Conservation (phyloP, 2,329 filamentous ascomycete genomes). For the Grosmannia serpens region DNA sequence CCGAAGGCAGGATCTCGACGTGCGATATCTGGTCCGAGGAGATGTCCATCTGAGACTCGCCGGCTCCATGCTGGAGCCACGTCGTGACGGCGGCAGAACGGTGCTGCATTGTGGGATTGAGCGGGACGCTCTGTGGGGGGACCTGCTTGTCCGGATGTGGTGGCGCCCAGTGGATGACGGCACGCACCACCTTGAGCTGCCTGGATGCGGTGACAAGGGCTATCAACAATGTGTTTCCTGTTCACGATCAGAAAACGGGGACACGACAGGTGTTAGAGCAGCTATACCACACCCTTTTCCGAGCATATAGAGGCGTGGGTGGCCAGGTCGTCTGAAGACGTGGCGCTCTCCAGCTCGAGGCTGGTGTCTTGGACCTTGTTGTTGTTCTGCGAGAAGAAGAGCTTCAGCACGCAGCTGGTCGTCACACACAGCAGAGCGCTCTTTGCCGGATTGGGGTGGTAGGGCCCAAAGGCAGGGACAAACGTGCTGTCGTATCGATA, state of each 20-base stretch:
- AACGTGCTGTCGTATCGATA: slow-evolving; percentile 62
- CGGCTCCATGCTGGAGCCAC: slow-evolving; percentile 37
- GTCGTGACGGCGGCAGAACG: slow-evolving; percentile 45
- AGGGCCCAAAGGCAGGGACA: slow-evolving; percentile 56
- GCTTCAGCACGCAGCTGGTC: slow-evolving; percentile 57
- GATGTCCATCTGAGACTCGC: slow-evolving; percentile 31
- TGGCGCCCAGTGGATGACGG: slow-evolving; percentile 63
- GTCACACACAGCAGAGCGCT: slow-evolving; percentile 70
- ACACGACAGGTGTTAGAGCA: not conserved
- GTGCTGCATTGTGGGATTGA: slow-evolving; percentile 43
- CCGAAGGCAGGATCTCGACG: slow-evolving; percentile 59
- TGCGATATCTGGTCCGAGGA: slow-evolving; percentile 57
- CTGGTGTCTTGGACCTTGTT: slow-evolving; percentile 59
- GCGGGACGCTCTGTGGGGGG: slow-evolving; percentile 29
- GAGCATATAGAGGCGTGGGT: slow-evolving; percentile 68
- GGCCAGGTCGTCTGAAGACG: slow-evolving; percentile 61
- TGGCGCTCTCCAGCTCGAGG: slow-evolving; percentile 62
- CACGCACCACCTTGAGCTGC: slow-evolving; percentile 62
- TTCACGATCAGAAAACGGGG: slow-evolving; percentile 14
- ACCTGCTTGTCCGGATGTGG: slow-evolving; percentile 44
- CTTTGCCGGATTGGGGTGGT: slow-evolving; percentile 59
- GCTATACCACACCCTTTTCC: slow-evolving; percentile 50
- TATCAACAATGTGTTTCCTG: slow-evolving; percentile 41
- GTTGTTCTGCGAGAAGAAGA: slow-evolving; percentile 69
- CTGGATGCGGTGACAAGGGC: slow-evolving; percentile 58